Evolutionary conservation across 2,329 filamentous ascomycete genomes (phyloP), one percentile per base, ranked within the genome.

Genomic region (Paecilomyces fulvus): DNA sequence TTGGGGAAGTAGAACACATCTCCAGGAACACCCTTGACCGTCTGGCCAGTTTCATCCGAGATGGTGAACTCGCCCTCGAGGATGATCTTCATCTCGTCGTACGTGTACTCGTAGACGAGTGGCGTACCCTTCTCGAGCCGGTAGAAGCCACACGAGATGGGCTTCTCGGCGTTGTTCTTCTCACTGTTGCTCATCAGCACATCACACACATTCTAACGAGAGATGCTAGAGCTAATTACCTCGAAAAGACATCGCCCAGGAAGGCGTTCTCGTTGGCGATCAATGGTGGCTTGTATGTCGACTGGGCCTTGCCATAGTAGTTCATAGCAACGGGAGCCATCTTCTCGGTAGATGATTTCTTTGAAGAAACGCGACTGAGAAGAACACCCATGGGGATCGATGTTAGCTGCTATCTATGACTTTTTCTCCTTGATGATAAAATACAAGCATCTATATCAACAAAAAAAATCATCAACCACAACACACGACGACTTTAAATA

Each of bases 11-110:
- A 84, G 63, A 89, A 86, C 51, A 87, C 83, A 68, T 88, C 86
- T 0, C 86, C 86, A 7, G 80, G 76, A 30, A 73, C 76, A 8
- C 82, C 85, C 53, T 79, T 77, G 23, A 85, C 83, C 61, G 79
- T 73, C 62, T 81, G 76, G 37, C 84, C 85, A 1, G 82, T 82
- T 67, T 81, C 80, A 61, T 88, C 85, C 30, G 75, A 76, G 64
- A 88, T 86, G 59, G 83, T 80, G 65, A 84, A 87, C 61, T 81
- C 78, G 12, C 85, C 86, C 63, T 88, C 85, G 9, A 88, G 72
- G 60, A 89, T 85, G 66, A 88, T 86, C 76, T 88, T 88, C 82
- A 87, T 86, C 75, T 88, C 86, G 65, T 88, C 81, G 71, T 88
- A 88, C 46, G 77, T 83, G 72, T 88, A 88, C 30, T 79, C 82